phyloP scores from a whole-genome alignment of 768 basidiomycete species.

The Suillus bovinus region DNA sequence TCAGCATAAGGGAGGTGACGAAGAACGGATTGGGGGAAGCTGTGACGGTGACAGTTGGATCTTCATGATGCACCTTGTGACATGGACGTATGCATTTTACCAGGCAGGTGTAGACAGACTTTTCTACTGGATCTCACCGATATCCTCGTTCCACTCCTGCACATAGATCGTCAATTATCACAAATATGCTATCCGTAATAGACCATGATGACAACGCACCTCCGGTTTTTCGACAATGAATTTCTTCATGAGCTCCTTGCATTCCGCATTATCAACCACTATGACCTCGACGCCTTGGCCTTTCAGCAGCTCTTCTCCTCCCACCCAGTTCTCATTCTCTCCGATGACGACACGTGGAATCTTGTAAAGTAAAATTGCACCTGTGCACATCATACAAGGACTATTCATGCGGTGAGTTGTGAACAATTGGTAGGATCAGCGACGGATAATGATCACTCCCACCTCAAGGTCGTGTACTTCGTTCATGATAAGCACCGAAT shows the following conservation, averaged over 20 bases:
- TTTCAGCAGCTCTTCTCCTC: conserved; percentile 54
- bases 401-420: conserved; percentile 27
- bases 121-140: conserved; percentile 40
- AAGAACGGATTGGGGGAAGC: conserved; percentile 35
- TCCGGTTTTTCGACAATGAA: conserved; percentile 60
- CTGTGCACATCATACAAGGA: conserved; percentile 69
- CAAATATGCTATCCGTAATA: conserved; percentile 12
- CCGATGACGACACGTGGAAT: conserved; percentile 69
- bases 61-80: conserved; percentile 18
- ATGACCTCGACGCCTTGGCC: conserved; percentile 54
- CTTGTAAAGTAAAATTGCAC: conserved; percentile 60
- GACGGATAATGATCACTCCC: conserved; percentile 13
- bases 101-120: conserved; percentile 4
- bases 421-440: background rate
- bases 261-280: conserved; percentile 47
- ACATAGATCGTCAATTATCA: conserved; percentile 15
- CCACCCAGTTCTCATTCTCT: conserved; percentile 56
- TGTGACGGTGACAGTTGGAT: conserved; percentile 28
- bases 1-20: conserved; percentile 41
- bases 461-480: conserved; percentile 43
- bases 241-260: conserved; percentile 52
- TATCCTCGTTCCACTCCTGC: conserved; percentile 63
- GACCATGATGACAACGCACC: conserved; percentile 30
- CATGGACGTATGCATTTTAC: background rate
- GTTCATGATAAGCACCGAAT: background rate